Evolutionary conservation across 148 eudicot genomes (phyloP), one percentile per base, ranked within the genome.

Genomic region (Pouteria glomerata): DNA sequence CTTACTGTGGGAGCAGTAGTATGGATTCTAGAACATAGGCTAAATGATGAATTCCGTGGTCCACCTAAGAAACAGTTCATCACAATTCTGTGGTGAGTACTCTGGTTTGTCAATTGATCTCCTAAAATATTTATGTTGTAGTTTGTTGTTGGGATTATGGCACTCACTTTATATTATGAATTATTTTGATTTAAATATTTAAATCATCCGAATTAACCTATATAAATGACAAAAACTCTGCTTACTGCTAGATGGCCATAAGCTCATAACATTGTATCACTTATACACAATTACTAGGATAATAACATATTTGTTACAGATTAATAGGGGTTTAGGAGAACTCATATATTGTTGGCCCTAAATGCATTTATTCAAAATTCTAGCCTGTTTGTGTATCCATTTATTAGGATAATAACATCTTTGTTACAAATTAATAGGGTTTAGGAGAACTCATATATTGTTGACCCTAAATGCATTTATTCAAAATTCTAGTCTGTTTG

Each of bases 21-120:
- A 15, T 85, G 88, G 88, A 82, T 85, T 57, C 73, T 85, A 50
- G 88, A 85, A 66, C 88, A 85, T 52, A 71, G 88, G 42, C 45
- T 68, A 29, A 84, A 84, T 59, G 75, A 78, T 26, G 88, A 84
- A 21, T 84, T 84, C 42, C 81, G 88, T 16, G 88, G 88, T 44
- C 77, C 88, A 8, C 88, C 88, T 60, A 74, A 68, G 70, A 79
- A 84, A 34, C 88, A 84, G 66, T 77, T 84, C 13, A 57, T 81
- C 14, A 84, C 88, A 4, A 66, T 79, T 58, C 65, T 84, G 50
- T 84, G 88, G 88, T 84, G 61, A 76, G 85, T 56, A 63, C 63
- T 66, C n/a, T 66, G 51, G 45, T 27, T 12, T 29, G 19, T 66
- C 41, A 27, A 34, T 39, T 39, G 23, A 51, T 53, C 12, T 57